Percentiles rank a stretch among this genome's conserved stretches.
phyloP scores from a whole-genome alignment of 371 early-diverging fungal species.

The Umbelopsis sp. region DNA sequence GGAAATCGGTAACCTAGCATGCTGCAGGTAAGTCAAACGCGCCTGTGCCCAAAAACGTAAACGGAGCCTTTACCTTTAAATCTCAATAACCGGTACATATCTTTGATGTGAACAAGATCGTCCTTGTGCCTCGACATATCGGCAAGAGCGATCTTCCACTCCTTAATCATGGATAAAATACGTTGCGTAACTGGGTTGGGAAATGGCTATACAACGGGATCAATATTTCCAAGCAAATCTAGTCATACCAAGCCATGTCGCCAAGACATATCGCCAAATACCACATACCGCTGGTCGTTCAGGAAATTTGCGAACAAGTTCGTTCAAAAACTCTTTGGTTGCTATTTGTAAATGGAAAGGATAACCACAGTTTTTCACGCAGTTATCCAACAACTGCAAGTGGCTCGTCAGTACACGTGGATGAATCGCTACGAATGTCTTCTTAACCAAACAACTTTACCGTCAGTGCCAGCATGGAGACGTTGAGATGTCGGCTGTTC shows the following conservation, averaged over 20 bases:
- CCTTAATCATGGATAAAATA: constrained; percentile 89
- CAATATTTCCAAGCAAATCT: constrained; percentile 26
- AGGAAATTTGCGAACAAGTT: constrained; percentile 89
- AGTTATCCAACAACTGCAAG: constrained; percentile 82
- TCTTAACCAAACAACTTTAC: constrained; percentile 39
- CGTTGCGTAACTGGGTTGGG: constrained; percentile 74
- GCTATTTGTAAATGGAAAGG: constrained; percentile 93
- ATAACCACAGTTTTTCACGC: constrained; percentile 96
- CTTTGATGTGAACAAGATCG: constrained; percentile 88
- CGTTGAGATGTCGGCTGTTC: constrained; percentile 70
- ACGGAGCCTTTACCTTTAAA: constrained; percentile 64
- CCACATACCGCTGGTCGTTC: constrained; percentile 71
- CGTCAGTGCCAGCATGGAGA: constrained; percentile 75
- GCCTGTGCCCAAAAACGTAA: background rate
- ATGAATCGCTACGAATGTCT: background rate
- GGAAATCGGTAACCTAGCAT: constrained; percentile 86
- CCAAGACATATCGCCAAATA: background rate
- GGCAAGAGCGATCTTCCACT: constrained; percentile 89
- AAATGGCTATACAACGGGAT: constrained; percentile 25
- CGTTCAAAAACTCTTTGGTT: constrained; percentile 94
- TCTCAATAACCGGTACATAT: constrained; percentile 86
- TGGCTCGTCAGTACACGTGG: background rate
- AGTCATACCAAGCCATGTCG: background rate
- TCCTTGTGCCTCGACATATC: constrained; percentile 82
- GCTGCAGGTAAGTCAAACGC: background rate